Percentiles rank a stretch among this genome's conserved stretches.
Evolutionary conservation across 495 filamentous ascomycete species (phyloP).

Genomic region (Penicillium bovifimosum): DNA sequence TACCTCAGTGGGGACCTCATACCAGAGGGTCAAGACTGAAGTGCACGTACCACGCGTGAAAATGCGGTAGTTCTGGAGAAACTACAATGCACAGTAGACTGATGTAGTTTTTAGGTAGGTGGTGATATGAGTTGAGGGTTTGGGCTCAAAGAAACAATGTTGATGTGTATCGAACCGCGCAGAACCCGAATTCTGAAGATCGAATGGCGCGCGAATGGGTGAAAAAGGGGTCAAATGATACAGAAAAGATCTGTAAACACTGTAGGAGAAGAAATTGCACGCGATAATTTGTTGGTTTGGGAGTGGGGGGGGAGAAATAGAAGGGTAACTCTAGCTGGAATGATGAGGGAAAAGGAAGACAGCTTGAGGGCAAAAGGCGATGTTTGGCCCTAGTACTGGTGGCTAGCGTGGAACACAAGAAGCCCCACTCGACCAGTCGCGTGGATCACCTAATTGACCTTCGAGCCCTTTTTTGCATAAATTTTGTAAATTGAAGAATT

Average conservation of each 20-base stretch:
- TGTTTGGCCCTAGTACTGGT: constrained; percentile 43
- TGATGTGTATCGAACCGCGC: constrained; percentile 15
- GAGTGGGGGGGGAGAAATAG: constrained; percentile 10
- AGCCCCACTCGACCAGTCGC: constrained; percentile 41
- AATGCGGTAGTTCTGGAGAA: constrained; percentile 27
- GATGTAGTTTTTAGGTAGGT: constrained; percentile 13
- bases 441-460: constrained; percentile 15
- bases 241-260: constrained; percentile 14
- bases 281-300: constrained; percentile 9
- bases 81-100: constrained; percentile 27
- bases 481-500: background rate
- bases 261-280: constrained; percentile 4
- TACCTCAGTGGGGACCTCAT: constrained; percentile 37
- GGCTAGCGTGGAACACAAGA: constrained; percentile 43
- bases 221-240: constrained; percentile 12
- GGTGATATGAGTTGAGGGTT: constrained; percentile 24
- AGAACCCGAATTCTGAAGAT: constrained; percentile 18
- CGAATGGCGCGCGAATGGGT: constrained; percentile 24
- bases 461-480: background rate
- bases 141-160: constrained; percentile 2
- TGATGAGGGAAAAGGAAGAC: constrained; percentile 37
- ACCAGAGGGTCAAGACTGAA: constrained; percentile 28
- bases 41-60: constrained; percentile 44
- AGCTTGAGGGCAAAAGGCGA: constrained; percentile 40
- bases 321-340: constrained; percentile 39